Evolutionary conservation across 2,329 filamentous ascomycete genomes (phyloP), one percentile per base, ranked within the genome.

Genomic region (Stagonosporopsis tanaceti): DNA sequence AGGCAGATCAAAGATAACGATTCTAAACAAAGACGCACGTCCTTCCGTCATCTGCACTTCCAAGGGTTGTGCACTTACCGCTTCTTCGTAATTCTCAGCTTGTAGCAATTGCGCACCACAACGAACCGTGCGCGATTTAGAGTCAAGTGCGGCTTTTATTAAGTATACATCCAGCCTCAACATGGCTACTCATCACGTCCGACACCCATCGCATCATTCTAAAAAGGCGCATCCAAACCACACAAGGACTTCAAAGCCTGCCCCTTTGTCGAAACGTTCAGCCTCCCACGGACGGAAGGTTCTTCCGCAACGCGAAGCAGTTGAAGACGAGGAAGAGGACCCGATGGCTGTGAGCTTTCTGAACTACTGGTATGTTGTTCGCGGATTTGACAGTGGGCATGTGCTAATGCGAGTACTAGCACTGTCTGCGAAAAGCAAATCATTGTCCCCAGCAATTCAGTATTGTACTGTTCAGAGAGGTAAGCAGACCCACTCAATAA

Each of bases 381-480:
- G 53, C 54, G 37, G 37, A 14, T 40, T 22, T 27, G 15, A 9
- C 34, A 30, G 8, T 22, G 22, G 44, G 28, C 34, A 12, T 9
- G 45, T 55, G 38, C 63, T 68, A 51, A 64, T 47, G 14, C 15
- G 2, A 38, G 8, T 28, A 34, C 35, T 68, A 88, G 86, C 75
- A 83, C 86, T 61, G 87, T 83, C 69, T 89, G 86, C 74, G 86
- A 89, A 73, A 87, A 82, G 72, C 86, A 88, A 76, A 88, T 89
- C 66, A 82, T 85, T 50, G 81, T 83, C 30, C 86, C 86, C 15
- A 82, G 83, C 71, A 84, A 85, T 68, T 81, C 80, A 15, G 80
- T 87, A 38, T 78, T 89, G 41, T 89, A 89, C 72, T 89, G 86
- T 77, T 88, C 85, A 48, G 85, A 88, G 78, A 82, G 82, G 85